These are phyloP conservation scores for Guillardia theta DNA, from an alignment of 78 protist species.

Conservation along the genomic window DNA sequence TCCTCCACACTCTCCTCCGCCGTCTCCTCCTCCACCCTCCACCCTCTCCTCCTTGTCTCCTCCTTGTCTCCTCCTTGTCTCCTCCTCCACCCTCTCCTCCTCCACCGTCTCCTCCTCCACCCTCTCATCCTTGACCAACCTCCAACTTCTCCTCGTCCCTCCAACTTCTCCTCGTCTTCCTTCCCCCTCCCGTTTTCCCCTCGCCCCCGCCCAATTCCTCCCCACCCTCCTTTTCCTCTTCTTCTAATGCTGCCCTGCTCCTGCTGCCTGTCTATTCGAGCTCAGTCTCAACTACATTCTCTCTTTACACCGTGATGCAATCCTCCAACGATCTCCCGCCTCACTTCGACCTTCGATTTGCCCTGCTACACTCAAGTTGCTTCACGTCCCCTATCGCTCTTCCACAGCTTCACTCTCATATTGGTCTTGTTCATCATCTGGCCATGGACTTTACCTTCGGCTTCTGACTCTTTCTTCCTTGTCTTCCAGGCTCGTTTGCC, in stretches of 20 bases:
- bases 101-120: neutral
- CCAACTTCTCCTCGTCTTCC: neutral
- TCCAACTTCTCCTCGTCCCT: neutral
- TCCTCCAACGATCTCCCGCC: too few relatives aligned
- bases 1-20: neutral
- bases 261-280: neutral
- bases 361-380: too few relatives aligned
- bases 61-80: neutral
- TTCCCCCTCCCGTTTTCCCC: neutral
- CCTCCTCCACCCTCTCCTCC: neutral
- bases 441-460: too few relatives aligned
- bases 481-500: too few relatives aligned
- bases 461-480: too few relatives aligned
- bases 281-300: too few relatives aligned
- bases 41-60: neutral
- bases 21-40: neutral
- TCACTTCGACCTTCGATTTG: too few relatives aligned
- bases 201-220: neutral
- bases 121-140: neutral
- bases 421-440: too few relatives aligned
- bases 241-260: neutral
- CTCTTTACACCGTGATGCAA: too few relatives aligned
- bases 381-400: too few relatives aligned
- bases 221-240: neutral
- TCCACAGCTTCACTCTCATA: too few relatives aligned